phyloP scores from a whole-genome alignment of 305 asterid genomes.

The Fraxinus floribunda region DNA sequence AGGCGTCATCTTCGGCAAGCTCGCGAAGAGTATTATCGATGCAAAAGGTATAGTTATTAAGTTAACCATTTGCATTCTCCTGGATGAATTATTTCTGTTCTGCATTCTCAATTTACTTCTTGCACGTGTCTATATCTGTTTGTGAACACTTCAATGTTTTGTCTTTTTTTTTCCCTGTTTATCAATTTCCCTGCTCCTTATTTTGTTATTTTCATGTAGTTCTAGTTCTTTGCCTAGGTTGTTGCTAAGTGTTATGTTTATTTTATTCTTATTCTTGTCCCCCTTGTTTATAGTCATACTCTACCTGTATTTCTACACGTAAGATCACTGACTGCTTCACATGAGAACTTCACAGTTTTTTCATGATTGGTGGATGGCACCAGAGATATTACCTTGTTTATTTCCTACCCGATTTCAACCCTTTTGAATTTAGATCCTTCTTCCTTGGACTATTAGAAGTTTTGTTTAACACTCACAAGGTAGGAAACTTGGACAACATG shows the following conservation, averaged over 20 bases:
- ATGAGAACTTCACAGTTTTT: background rate
- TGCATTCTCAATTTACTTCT: slow-evolving; percentile 1
- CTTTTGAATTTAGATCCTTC: background rate
- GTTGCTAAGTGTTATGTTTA: background rate
- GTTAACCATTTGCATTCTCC: slow-evolving; percentile 14
- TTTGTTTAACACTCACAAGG: background rate
- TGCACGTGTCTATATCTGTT: background rate
- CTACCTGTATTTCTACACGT: background rate
- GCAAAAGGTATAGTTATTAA: slow-evolving; percentile 65
- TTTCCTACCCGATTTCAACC: background rate
- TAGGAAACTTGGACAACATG: background rate
- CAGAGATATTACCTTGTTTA: background rate
- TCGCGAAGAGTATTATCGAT: slow-evolving; percentile 91
- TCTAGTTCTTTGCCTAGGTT: background rate
- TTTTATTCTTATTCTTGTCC: background rate
- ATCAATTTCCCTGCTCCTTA: background rate
- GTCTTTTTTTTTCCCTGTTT: background rate
- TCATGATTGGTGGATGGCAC: background rate
- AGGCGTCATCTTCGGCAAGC: slow-evolving; percentile 93
- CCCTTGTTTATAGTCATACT: background rate
- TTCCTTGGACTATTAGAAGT: background rate
- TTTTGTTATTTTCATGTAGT: background rate
- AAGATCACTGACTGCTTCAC: background rate
- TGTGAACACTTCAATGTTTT: background rate
- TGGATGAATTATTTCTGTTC: slow-evolving; percentile 15